Evolutionary conservation across 2,329 filamentous ascomycete species (phyloP), one percentile per base, ranked within the genome.

Genomic region (Septoria linicola): DNA sequence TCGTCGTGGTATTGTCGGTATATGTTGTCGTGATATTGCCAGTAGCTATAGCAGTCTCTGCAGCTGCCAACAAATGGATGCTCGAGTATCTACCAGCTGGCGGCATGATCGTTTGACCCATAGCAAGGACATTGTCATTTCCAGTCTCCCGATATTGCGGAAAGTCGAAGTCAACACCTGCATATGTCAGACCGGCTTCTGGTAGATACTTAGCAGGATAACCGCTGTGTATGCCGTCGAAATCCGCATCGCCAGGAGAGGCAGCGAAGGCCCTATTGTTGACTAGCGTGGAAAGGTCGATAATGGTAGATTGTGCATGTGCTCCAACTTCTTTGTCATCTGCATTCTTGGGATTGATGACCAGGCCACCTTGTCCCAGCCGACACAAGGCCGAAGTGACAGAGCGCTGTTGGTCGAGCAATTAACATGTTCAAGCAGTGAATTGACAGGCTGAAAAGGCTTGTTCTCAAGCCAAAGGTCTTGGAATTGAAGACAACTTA

Each of bases 61-160:
- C 67, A 6, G 71, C 68, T n/a, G 69, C 69, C 13, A 73, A 68
- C 65, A 73, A 69, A 23, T 70, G 63, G 13, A 70, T 66, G 41
- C 66, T 68, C 51, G 71, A 64, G 40, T 73, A 73, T 35, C 60
- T 63, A 2, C 62, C 64, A 17, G 49, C 53, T 2, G 68, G 66
- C 3, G 70, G 61, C 4, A 44, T 51, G 19, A 73, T 58, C 13
- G 58, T 62, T 43, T 73, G 71, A 13, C 69, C 70, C 44, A 66
- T 56, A 1, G 66, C 64, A 11, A 73, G 66, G 2, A 69, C 60
- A 61, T 73, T 72, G 59, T 73, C 71, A 32, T 70, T 59, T 21
- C 69, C 69, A 11, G 62, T 60, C 19, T 55, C 48, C 34, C 68
- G 66, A 52, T 72, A 72, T 31, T 66, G 59, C 1, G 70, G 64